Evolutionary conservation across 345 rosid genomes (phyloP), one percentile per base, ranked within the genome.

Genomic region (Pistacia atlantica): DNA sequence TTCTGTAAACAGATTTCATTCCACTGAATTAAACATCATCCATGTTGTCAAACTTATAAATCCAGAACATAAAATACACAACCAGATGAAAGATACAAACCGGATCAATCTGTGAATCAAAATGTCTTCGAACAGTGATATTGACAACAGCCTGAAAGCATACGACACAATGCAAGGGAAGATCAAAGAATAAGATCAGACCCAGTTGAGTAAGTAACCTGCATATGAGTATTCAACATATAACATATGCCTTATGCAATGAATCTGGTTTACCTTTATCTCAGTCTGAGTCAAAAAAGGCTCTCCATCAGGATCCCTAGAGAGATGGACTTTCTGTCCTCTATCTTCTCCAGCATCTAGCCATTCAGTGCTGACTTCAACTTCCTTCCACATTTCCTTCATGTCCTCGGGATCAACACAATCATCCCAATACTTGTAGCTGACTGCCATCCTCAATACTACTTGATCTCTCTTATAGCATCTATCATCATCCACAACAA

Each of bases 231-330:
- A 35, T 37, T 28, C 17, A 25, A 42, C 58, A 51, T 20, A 76
- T 17, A 68, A 35, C 25, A 74, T 31, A 31, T 31, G 0, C 35
- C 49, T 4, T 12, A 57, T 8, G 49, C 42, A 37, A 55, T 61
- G 17, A 54, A 16, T 13, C 46, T 49, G 45, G 31, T 28, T 76
- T 80, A 93, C 98, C 95, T 80, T 90, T 92, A 96, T 92, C 87
- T 93, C 98, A 12, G 91, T 92, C 82, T 90, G 97, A 51, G 99
- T 96, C 67, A 96, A 85, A 81, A 90, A 96, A 72, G 93, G 86
- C 74, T 96, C 89, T 2, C 99, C 99, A 75, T 92, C 97, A 58
- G 97, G 97, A 91, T 96, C 99, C 78, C 97, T 85, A 11, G 99
- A 96, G 73, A 96, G 85, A 69, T 91, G 97, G 84, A 96, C 91